A percentile compares a stretch with the other conserved stretches of the same genome.
Conservation (phyloP, 306 rosid species). For the apple (Malus domestica) region DNA sequence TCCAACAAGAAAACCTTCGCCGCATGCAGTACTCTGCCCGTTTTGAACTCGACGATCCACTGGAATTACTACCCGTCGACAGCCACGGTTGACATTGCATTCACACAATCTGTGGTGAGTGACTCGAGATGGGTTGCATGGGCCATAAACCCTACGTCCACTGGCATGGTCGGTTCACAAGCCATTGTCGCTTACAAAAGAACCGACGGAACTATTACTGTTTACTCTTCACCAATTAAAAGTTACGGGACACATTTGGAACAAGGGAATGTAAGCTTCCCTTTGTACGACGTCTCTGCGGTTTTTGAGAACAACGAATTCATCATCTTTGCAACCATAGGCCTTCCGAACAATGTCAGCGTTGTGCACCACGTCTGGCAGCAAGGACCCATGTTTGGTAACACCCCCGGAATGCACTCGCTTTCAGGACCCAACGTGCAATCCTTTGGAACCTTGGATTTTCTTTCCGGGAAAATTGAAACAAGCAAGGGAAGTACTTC, state of each 20-base stretch:
- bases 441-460: conserved; percentile 26
- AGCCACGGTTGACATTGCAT: conserved; percentile 18
- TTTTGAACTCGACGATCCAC: conserved; percentile 16
- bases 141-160: conserved; percentile 39
- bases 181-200: conserved; percentile 8
- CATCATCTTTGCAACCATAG: neutral
- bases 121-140: conserved; percentile 30
- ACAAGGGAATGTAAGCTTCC: conserved; percentile 18
- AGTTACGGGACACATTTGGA: conserved; percentile 4
- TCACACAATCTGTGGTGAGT: conserved; percentile 1
- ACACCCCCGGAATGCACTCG: conserved; percentile 6
- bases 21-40: conserved; percentile 17
- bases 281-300: neutral
- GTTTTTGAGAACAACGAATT: neutral
- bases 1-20: neutral
- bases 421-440: neutral
- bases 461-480: conserved; percentile 2
- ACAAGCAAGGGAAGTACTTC: neutral
- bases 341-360: neutral
- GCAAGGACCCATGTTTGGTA: neutral
- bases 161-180: conserved; percentile 40
- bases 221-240: conserved; percentile 15
- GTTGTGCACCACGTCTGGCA: neutral
- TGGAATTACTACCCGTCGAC: conserved; percentile 28
- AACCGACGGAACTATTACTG: conserved; percentile 12